Evolutionary conservation across 441 rosid species (phyloP), one percentile per base, ranked within the genome.

Genomic region (Adansonia grandidieri): DNA sequence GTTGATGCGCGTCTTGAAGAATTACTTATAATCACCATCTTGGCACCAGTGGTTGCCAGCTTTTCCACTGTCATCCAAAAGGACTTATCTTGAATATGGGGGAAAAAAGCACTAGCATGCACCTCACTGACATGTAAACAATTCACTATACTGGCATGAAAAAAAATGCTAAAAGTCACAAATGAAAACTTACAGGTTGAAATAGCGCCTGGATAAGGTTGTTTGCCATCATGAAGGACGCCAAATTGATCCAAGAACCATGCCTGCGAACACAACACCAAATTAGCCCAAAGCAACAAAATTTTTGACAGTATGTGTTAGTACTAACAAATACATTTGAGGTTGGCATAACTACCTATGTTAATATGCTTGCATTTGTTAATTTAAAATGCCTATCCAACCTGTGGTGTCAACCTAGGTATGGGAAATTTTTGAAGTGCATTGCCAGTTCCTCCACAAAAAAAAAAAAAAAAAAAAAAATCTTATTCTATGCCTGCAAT

Each of bases 171-270:
- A 80, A 83, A 86, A 81, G 71, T 66, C 72, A 77, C 47, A 77
- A 53, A 84, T 54, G 77, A 76, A 73, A 79, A 86, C 96, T 64
- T 91, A 95, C 97, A 84, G 10, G 97, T 86, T 13, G 94, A 88
- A 79, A 92, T 90, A 1, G 98, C 98, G n/a, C 96, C 97, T 0
- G 98, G 96, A 81, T 93, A 95, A 54, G 99, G 97, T 64, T 88
- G 86, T 74, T 90, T 93, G 53, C 97, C 98, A 78, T 95, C 97
- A 79, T 93, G 99, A 82, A 95, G 98, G 19, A 95, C 98, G 76
- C 98, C 98, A 76, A 89, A 95, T 74, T 95, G 99, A 89, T 93
- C 98, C 79, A 93, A 85, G 62, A 95, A 86, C 99, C 98, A 95
- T 40, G 91, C 97, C 99, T 95, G 88, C 37, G 9, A 70, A 60